phyloP scores from a whole-genome alignment of 78 protist species.

The Polysphondylium violaceum region DNA sequence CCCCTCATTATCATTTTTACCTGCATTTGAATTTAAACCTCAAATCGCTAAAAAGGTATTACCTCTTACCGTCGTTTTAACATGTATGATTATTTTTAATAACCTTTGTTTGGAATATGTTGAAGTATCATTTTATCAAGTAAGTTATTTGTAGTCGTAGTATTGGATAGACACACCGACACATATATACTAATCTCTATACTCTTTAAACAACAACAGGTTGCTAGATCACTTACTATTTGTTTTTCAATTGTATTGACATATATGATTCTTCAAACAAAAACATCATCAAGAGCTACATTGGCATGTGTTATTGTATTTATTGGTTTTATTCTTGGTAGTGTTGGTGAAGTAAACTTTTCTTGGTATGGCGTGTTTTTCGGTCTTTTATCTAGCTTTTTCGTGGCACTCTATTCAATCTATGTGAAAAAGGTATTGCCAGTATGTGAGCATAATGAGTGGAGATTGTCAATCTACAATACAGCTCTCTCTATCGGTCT shows the following conservation, averaged over 20 bases:
- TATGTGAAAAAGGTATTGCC: slow-evolving; percentile 85
- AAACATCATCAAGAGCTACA: slow-evolving; percentile 75
- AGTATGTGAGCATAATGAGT: slow-evolving; percentile 74
- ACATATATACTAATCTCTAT: background rate
- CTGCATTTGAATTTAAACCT: slow-evolving; percentile 74
- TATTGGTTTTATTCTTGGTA: slow-evolving; percentile 88
- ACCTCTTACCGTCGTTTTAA: slow-evolving; percentile 82
- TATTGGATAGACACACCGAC: no score
- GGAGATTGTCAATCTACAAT: slow-evolving; percentile 89
- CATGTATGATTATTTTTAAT: slow-evolving; percentile 85
- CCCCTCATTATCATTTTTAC: slow-evolving; percentile 34
- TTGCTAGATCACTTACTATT: slow-evolving; percentile 92
- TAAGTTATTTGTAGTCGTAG: no score
- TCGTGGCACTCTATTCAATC: slow-evolving; percentile 90
- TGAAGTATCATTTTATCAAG: slow-evolving; percentile 88
- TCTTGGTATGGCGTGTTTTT: slow-evolving; percentile 88
- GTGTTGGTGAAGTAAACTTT: slow-evolving; percentile 84
- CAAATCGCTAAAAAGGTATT: slow-evolving; percentile 58
- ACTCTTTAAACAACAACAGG: slow-evolving; percentile 25
- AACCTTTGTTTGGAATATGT: slow-evolving; percentile 89
- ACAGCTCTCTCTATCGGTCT: slow-evolving; percentile 82
- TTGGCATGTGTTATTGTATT: slow-evolving; percentile 84
- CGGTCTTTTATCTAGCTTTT: slow-evolving; percentile 85
- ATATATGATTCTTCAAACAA: slow-evolving; percentile 74
- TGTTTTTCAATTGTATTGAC: slow-evolving; percentile 86